These are phyloP conservation scores for Beauveria asiatica DNA, from an alignment of 2,329 filamentous ascomycete genomes.

Conservation along the genomic window DNA sequence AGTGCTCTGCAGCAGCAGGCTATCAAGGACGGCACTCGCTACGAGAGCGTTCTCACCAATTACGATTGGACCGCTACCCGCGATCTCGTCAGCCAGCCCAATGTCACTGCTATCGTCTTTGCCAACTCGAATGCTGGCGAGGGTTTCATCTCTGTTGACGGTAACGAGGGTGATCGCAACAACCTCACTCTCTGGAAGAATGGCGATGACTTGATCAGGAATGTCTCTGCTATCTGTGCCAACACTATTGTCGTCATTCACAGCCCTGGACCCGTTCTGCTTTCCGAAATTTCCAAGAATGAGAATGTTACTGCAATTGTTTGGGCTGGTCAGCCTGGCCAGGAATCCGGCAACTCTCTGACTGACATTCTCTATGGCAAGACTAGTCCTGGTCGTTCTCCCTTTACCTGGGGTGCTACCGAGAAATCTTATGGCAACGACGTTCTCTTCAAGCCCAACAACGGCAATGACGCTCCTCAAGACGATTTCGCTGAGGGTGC, in stretches of 20 bases:
- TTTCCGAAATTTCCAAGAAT: conserved; percentile 66
- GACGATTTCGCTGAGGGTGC: conserved; percentile 67
- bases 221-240: conserved; percentile 66
- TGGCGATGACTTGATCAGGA: conserved; percentile 73
- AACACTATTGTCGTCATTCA: conserved; percentile 93
- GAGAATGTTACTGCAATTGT: conserved; percentile 77
- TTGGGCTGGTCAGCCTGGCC: conserved; percentile 73
- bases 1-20: conserved; percentile 59
- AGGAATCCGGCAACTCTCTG: conserved; percentile 74
- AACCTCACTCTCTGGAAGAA: conserved; percentile 86
- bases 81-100: conserved; percentile 50
- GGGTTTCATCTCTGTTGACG: conserved; percentile 74
- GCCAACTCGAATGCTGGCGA: conserved; percentile 83
- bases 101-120: conserved; percentile 73
- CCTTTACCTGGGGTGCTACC: conserved; percentile 70
- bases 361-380: conserved; percentile 77
- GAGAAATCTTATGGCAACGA: conserved; percentile 60
- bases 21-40: conserved; percentile 45
- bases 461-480: conserved; percentile 58
- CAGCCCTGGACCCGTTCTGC: conserved; percentile 68
- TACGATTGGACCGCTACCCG: conserved; percentile 53
- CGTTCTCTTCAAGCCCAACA: conserved; percentile 61
- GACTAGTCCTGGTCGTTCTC: conserved; percentile 68
- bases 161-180: conserved; percentile 79
- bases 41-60: conserved; percentile 62